These are phyloP conservation scores for Pterula multifida DNA, from an alignment of 1,284 basidiomycete species.

Conservation along the genomic window DNA sequence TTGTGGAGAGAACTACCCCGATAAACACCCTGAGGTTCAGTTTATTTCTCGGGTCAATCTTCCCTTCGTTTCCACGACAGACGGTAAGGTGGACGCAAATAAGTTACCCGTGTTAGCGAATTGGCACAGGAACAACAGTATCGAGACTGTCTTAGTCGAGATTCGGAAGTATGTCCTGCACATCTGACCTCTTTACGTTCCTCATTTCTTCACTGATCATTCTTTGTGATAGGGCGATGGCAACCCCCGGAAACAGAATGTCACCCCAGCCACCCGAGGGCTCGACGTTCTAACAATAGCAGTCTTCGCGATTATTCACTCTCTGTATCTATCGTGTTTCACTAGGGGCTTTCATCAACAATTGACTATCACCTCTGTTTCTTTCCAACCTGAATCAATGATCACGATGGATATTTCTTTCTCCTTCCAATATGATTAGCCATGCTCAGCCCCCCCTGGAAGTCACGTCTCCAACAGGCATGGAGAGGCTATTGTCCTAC, in stretches of 20 bases:
- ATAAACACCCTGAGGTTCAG: conserved; percentile 63
- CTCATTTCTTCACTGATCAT: not conserved
- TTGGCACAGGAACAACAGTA: conserved; percentile 68
- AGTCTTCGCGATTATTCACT: too few species aligned
- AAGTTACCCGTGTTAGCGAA: conserved; percentile 60
- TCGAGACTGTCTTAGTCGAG: conserved; percentile 86
- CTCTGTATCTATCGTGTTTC: too few species aligned
- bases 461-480: too few species aligned
- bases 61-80: conserved; percentile 75
- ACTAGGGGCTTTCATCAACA: too few species aligned
- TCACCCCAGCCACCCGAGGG: conserved; percentile 92
- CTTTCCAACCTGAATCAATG: too few species aligned
- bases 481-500: too few species aligned
- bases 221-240: conserved; percentile 75
- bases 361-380: too few species aligned
- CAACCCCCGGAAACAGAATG: conserved; percentile 82
- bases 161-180: conserved; percentile 61
- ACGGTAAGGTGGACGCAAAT: conserved; percentile 68
- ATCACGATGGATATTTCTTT: too few species aligned
- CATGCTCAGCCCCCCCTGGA: too few species aligned
- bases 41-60: conserved; percentile 91
- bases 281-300: conserved; percentile 54
- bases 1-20: conserved; percentile 80
- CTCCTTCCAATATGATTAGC: too few species aligned
- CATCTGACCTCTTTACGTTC: not conserved